These are phyloP conservation scores for Cladosporium cucumerinum DNA, from an alignment of 2,329 filamentous ascomycete species.

Conservation along the genomic window DNA sequence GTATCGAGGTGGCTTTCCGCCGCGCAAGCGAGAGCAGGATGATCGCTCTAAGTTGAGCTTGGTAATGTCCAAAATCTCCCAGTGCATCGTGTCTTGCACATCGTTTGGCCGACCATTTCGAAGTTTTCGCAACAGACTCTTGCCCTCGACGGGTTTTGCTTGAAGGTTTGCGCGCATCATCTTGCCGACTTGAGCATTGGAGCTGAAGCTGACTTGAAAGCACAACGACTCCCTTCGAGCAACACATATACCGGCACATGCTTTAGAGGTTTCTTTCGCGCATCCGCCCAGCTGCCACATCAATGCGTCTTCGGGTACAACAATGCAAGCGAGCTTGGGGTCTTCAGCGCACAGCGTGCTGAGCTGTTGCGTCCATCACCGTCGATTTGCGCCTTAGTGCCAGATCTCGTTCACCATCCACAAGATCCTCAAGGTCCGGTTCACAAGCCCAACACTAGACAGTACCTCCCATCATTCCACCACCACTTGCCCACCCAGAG, in stretches of 20 bases:
- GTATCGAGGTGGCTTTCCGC: background rate
- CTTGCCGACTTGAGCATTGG: background rate
- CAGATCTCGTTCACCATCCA: background rate
- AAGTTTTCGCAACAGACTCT: background rate
- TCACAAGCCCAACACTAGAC: background rate
- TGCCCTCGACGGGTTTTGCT: background rate
- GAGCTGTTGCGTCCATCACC: background rate
- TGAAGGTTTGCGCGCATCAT: background rate
- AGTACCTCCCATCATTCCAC: background rate
- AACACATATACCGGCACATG: background rate
- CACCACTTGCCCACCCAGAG: background rate
- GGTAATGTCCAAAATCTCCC: background rate
- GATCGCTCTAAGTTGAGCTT: background rate
- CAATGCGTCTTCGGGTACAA: background rate
- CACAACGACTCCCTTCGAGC: background rate
- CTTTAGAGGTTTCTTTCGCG: background rate
- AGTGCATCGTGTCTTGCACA: background rate
- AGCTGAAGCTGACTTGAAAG: background rate
- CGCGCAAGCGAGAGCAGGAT: background rate
- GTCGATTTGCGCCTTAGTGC: background rate
- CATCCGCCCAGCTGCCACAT: background rate
- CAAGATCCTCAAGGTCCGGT: background rate
- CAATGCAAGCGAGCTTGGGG: background rate
- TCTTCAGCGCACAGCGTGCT: background rate
- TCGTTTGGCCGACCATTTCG: background rate